Evolutionary conservation across 176 grass and related monocot species (phyloP).

Genomic region (Lolium perenne): DNA sequence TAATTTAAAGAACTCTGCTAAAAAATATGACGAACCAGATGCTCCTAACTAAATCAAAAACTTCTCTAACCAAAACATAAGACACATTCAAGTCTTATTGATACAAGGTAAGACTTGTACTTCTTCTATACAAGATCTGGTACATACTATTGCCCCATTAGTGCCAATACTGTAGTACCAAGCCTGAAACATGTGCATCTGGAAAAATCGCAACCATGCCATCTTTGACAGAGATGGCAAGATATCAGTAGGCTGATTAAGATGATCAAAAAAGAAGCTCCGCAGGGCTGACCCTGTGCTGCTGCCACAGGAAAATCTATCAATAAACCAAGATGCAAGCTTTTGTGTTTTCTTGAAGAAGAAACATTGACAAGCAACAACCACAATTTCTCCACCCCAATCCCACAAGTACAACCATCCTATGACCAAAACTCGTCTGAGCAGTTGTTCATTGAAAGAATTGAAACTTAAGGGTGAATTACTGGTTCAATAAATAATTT

Average conservation of each 20-base stretch:
- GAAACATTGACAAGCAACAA: background rate
- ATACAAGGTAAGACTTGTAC: background rate
- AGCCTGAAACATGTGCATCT: background rate
- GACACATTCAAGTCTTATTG: background rate
- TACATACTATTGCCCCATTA: background rate
- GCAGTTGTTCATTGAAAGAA: conserved; percentile 1
- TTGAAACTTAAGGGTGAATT: background rate
- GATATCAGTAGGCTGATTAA: background rate
- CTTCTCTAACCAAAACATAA: background rate
- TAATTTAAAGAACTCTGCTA: too few species aligned
- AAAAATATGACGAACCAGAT: too few species aligned
- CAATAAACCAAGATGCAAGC: background rate
- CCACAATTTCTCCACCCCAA: background rate
- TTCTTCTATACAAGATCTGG: background rate
- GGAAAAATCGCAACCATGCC: background rate
- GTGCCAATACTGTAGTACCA: background rate
- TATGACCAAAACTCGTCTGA: background rate
- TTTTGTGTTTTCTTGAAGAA: conserved; percentile 1
- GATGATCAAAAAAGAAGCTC: background rate
- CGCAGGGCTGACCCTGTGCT: background rate
- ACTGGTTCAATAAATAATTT: conserved; percentile 3
- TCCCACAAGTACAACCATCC: too few species aligned
- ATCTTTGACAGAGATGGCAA: background rate
- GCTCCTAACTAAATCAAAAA: background rate
- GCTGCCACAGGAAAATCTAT: background rate